These are phyloP conservation scores for Alternaria viburni DNA, from an alignment of 2,329 filamentous ascomycete genomes.

Conservation along the genomic window DNA sequence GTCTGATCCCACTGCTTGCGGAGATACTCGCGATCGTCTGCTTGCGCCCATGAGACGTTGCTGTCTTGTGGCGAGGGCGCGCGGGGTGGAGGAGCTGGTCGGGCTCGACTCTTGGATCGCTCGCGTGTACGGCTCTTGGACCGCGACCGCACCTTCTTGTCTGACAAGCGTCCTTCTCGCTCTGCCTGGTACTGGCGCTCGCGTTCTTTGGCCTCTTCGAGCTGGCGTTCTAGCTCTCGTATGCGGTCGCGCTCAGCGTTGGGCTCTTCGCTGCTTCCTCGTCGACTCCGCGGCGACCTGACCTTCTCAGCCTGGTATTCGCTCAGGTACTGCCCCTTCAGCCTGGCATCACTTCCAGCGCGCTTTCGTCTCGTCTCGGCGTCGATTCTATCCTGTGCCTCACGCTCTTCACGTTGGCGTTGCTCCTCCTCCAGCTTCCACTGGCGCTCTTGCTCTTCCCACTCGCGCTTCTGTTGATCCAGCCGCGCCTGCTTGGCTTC, in stretches of 20 bases:
- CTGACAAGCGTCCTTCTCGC: constrained; percentile 59
- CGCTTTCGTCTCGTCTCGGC: constrained; percentile 70
- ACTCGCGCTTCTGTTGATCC: constrained; percentile 72
- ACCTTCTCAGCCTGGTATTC: constrained; percentile 80
- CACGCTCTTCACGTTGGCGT: constrained; percentile 73
- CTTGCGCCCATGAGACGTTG: constrained; percentile 68
- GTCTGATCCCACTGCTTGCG: constrained; percentile 62
- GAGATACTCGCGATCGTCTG: constrained; percentile 69
- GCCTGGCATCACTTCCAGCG: constrained; percentile 67
- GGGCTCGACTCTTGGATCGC: constrained; percentile 43
- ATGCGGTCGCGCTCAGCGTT: constrained; percentile 71
- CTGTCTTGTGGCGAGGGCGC: constrained; percentile 55
- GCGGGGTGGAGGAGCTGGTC: constrained; percentile 44
- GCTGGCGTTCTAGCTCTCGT: constrained; percentile 77
- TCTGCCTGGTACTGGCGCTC: constrained; percentile 69
- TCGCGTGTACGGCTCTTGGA: constrained; percentile 46
- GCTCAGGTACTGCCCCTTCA: constrained; percentile 84
- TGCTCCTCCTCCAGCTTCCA: constrained; percentile 81
- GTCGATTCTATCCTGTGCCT: constrained; percentile 70
- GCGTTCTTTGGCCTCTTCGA: constrained; percentile 70
- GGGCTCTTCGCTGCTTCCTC: constrained; percentile 53
- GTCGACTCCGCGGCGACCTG: constrained; percentile 43
- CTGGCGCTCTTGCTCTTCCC: constrained; percentile 77
- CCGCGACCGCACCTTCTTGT: constrained; percentile 46
- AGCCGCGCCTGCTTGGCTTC: constrained; percentile 65